Evolutionary conservation across 2,329 filamentous ascomycete genomes (phyloP).

Genomic region (Sphaerulina vaccinii): DNA sequence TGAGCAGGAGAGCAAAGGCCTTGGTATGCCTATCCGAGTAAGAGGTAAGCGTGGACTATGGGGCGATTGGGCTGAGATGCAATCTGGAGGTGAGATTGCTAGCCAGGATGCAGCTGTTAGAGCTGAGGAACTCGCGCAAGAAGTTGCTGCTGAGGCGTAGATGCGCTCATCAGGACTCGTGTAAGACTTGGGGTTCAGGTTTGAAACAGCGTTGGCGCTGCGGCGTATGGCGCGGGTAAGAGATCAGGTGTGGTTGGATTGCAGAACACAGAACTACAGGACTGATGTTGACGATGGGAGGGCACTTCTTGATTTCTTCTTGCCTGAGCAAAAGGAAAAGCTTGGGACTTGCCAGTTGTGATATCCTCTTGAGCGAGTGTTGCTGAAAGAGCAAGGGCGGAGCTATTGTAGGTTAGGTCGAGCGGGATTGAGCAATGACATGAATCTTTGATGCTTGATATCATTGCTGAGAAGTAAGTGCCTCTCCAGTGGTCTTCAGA

Average conservation of each 20-base stretch:
- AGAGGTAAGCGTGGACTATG: constrained; percentile 92
- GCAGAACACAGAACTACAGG: background rate
- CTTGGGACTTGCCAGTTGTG: background rate
- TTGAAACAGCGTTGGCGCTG: background rate
- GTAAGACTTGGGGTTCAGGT: background rate
- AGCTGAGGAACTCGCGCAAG: background rate
- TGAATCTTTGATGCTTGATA: no score
- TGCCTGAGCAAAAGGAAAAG: background rate
- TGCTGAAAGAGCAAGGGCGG: background rate
- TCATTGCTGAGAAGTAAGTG: no score
- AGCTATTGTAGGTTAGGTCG: background rate
- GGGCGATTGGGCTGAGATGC: constrained; percentile 88
- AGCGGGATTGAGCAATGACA: no score
- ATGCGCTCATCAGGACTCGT: background rate
- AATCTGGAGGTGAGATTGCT: constrained; percentile 27
- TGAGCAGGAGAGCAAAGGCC: constrained; percentile 69
- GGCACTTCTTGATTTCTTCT: background rate
- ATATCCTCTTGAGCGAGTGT: background rate
- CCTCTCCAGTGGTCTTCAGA: no score
- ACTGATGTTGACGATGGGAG: background rate
- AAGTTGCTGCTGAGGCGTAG: background rate
- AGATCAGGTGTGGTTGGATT: background rate
- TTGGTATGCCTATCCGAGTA: constrained; percentile 80
- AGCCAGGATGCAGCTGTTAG: constrained; percentile 3
- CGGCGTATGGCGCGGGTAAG: background rate